These are phyloP conservation scores for Thozetella sp. DNA, from an alignment of 495 filamentous ascomycete genomes.

Conservation along the genomic window DNA sequence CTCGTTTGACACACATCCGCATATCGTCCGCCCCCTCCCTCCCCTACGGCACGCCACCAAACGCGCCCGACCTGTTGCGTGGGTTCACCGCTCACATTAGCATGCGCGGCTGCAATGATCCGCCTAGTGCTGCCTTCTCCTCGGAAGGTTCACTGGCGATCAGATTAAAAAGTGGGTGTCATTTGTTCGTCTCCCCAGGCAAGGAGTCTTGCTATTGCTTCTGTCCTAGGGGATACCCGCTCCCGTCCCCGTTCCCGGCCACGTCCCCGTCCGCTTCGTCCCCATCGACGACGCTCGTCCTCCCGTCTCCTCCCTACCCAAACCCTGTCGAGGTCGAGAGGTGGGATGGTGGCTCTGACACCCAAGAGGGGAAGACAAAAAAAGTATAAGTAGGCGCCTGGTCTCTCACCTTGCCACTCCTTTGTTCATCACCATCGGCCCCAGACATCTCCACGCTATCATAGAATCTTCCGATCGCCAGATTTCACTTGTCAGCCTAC, in stretches of 20 bases:
- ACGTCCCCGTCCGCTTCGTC: background rate
- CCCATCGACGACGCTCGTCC: background rate
- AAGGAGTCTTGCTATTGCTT: conserved; percentile 9
- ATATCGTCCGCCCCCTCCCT: background rate
- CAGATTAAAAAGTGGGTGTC: conserved; percentile 10
- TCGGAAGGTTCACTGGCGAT: conserved; percentile 9
- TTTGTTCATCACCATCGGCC: background rate
- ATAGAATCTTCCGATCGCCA: too few species aligned
- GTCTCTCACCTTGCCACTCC: background rate
- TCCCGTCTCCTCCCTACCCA: background rate
- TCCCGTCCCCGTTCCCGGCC: conserved; percentile 3
- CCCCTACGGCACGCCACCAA: background rate
- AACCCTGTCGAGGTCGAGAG: background rate
- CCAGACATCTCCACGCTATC: conserved; percentile 3
- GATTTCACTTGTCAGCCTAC: too few species aligned
- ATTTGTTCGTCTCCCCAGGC: conserved; percentile 4
- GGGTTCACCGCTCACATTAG: background rate
- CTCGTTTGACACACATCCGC: background rate
- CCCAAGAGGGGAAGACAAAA: too few species aligned
- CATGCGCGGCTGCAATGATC: conserved; percentile 9
- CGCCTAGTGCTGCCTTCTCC: conserved; percentile 7
- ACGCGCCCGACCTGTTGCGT: background rate
- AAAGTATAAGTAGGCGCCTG: conserved; percentile 2
- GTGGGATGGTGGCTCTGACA: background rate
- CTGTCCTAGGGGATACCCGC: conserved; percentile 7